Percentiles rank a stretch among this genome's conserved stretches.
Evolutionary conservation across 768 basidiomycete species (phyloP).

Genomic region (Termitomyces sp.): DNA sequence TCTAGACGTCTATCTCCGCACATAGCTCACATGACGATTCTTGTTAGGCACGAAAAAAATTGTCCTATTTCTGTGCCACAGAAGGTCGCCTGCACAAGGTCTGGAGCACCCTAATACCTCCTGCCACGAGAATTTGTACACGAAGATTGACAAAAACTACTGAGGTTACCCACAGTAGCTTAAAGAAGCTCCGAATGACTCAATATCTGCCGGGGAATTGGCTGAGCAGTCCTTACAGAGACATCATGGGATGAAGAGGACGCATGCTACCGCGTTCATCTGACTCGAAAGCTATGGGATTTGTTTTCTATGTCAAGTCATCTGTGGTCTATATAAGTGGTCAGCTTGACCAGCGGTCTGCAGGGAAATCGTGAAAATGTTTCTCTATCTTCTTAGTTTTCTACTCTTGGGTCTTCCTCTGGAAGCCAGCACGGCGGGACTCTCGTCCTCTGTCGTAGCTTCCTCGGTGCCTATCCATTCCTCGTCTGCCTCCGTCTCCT

Average conservation of each 20-base stretch:
- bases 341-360: background rate
- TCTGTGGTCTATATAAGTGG: constrained; percentile 1
- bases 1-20: background rate
- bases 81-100: background rate
- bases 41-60: background rate
- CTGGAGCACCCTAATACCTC: background rate
- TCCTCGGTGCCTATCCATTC: background rate
- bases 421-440: background rate
- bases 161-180: background rate
- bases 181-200: background rate
- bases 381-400: background rate
- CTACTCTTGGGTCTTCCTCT: background rate
- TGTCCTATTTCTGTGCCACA: background rate
- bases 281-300: background rate
- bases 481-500: background rate
- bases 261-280: constrained; percentile 10
- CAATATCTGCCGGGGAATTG: background rate
- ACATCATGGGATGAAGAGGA: constrained; percentile 9
- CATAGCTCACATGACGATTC: constrained; percentile 6
- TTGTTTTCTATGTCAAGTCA: constrained; percentile 3
- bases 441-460: background rate
- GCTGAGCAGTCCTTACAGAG: background rate
- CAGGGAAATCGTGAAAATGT: background rate
- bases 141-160: background rate
- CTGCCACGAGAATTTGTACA: background rate